Percentiles rank a stretch among this genome's conserved stretches.
phyloP scores from a whole-genome alignment of 2,329 filamentous ascomycete genomes.

The Sclerotinia nivalis region DNA sequence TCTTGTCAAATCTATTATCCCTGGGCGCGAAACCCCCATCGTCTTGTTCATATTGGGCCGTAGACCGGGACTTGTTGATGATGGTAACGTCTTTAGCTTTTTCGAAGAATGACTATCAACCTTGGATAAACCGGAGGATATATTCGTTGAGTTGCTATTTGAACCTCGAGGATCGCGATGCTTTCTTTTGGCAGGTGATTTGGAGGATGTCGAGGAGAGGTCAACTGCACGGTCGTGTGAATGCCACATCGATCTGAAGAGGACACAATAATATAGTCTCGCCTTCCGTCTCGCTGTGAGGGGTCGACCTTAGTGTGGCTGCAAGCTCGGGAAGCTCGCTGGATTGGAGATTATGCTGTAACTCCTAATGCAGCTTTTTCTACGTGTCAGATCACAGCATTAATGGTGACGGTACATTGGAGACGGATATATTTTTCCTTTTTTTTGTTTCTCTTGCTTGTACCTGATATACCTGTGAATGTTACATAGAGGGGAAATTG shows the following conservation, averaged over 20 bases:
- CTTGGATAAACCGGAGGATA: neutral
- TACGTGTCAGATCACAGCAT: slow-evolving; percentile 23
- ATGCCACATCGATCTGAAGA: slow-evolving; percentile 39
- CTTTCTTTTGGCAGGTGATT: slow-evolving; percentile 30
- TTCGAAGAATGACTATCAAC: slow-evolving; percentile 49
- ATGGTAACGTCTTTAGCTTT: slow-evolving; percentile 77
- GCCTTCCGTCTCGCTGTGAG: slow-evolving; percentile 19
- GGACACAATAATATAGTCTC: slow-evolving; percentile 31
- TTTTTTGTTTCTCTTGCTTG: neutral
- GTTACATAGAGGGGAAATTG: slow-evolving; percentile 8
- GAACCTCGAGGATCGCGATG: slow-evolving; percentile 24
- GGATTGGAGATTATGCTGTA: slow-evolving; percentile 19
- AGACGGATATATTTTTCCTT: slow-evolving; percentile 2
- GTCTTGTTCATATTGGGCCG: slow-evolving; percentile 35
- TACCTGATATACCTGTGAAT: neutral
- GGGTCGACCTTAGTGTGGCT: slow-evolving; percentile 24
- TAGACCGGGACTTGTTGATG: slow-evolving; percentile 25
- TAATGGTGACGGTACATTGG: slow-evolving; percentile 7
- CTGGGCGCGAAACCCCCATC: slow-evolving; percentile 27
- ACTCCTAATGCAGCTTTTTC: slow-evolving; percentile 8
- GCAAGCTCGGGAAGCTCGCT: slow-evolving; percentile 4
- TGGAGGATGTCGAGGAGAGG: slow-evolving; percentile 28
- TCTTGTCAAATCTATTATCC: slow-evolving; percentile 35
- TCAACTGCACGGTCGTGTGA: slow-evolving; percentile 33
- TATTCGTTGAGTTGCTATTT: slow-evolving; percentile 20